Conservation (phyloP, 306 rosid species). For the Comarum palustre region DNA sequence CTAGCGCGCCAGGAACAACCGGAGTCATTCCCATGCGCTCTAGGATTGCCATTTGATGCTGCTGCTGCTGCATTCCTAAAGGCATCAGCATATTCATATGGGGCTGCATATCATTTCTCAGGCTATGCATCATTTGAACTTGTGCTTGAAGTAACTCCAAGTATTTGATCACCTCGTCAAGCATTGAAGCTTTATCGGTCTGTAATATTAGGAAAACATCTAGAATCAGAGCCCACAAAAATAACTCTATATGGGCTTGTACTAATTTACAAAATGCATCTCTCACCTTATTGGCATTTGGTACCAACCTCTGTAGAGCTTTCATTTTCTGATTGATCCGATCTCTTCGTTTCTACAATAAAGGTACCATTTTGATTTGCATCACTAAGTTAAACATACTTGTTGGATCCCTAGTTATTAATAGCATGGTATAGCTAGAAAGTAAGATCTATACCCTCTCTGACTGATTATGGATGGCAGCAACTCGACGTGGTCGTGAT, state of each 20-base stretch:
- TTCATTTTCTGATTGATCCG: slow-evolving; percentile 60
- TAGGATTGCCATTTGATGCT: slow-evolving; percentile 50
- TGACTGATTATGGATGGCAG: slow-evolving; percentile 55
- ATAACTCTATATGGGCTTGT: neutral
- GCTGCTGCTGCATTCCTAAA: slow-evolving; percentile 44
- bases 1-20: slow-evolving; percentile 13
- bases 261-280: neutral
- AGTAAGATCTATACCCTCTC: slow-evolving; percentile 42
- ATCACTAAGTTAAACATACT: neutral
- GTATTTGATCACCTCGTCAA: slow-evolving; percentile 62
- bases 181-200: slow-evolving; percentile 62
- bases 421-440: neutral
- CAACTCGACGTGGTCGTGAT: slow-evolving; percentile 43
- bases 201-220: slow-evolving; percentile 20
- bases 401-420: neutral
- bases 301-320: slow-evolving; percentile 60
- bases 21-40: slow-evolving; percentile 33
- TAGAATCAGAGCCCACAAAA: neutral
- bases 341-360: slow-evolving; percentile 47
- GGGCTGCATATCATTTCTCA: slow-evolving; percentile 35
- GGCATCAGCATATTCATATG: slow-evolving; percentile 42
- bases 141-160: slow-evolving; percentile 57
- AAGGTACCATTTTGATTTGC: neutral
- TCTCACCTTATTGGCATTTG: slow-evolving; percentile 59
- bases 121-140: slow-evolving; percentile 39